Evolutionary conservation across 2,329 filamentous ascomycete species (phyloP), one percentile per base, ranked within the genome.

Genomic region (Venturia effusa): DNA sequence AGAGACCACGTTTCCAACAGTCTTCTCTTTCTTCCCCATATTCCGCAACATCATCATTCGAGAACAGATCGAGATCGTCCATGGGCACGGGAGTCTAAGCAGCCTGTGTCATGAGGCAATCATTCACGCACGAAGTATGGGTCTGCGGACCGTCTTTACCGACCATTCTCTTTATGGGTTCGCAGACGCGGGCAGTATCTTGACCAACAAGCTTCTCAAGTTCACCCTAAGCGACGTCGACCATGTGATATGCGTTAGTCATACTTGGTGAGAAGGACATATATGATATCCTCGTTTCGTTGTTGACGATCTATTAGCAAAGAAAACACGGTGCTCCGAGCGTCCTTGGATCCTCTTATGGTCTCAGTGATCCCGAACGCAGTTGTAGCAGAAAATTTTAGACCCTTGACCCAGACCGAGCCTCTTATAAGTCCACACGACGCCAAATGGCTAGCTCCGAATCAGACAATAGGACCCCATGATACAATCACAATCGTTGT

Each of bases 21-120:
- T 99, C 72, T 97, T 97, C 79, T 97, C 93, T 37, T 97, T 96
- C 79, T 99, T 99, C 70, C 94, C 95, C 11, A 86, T 97, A n/a
- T 92, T 99, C 71, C 87, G 94, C 64, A 96, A 97, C 70, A 97
- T 99, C 70, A 85, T 97, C 67, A 89, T 99, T 66, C 87, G 94
- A 57, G 94, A 99, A 76, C 85, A 88, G 66, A 97, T 99, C 69
- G 89, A 97, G 74, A 99, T 99, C 70, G 92, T 99, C 0, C 94
- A 99, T 73, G 94, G 93, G n/a, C 94, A 99, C 79, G 93, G 84
- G 39, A 96, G 91, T 73, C 80, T 99, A 66, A 97, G 92, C 75
- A 96, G 87, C 73, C 81, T 99, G 61, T 97, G 93, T 72, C 90
- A 96, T 72, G 94, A 99, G 76, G 94, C 90, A 11, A 95, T 99